Base-by-base conservation (phyloP, 1,139 yeast species). In the Lizanozyma gosingica region DNA sequence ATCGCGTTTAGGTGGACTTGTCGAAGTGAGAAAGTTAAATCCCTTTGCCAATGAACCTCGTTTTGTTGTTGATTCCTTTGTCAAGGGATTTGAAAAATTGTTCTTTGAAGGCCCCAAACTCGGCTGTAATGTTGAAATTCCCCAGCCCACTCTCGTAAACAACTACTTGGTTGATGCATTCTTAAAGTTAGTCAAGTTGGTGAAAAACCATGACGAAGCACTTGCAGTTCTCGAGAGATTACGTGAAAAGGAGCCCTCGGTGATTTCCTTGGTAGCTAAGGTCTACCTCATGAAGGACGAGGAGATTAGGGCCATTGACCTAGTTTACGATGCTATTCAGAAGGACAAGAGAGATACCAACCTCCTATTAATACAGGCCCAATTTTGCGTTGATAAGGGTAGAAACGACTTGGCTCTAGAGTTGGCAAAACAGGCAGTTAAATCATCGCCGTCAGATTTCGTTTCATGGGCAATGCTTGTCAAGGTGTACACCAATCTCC, bases 381-480 rank as follows among this genome's bases (percentile, higher is more conserved):
- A 76, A 50, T 87, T 84, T 55, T 73, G 94, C 53, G 62, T 83
- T 15, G 66, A 70, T 22, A 87, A 84, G 58, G 71, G 70, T 38
- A 70, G 85, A 40, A 71, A 74, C 38, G 87, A 83, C 45, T 65
- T 86, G 51, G 96, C 97, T 0, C 66, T 84, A 35, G 75, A 77
- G 40, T 70, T 85, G 41, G 87, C 96, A 0, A 71, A 73, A 39
- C 77, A 81, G 45, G 83, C 95, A 1, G 87, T 87, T 11, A 78
- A 81, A 48, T 71, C 90, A 1, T 76, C 90, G 1, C 96, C 97
- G 0, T 80, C 94, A 2, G 95, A 84, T 54, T 90, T 86, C 59
- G 73, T 74, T 45, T 71, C 94, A 4, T 92, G 97, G 98, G 77
- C 83, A 15, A 65, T 73, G 44, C 65, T 92, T 39, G 86, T 87